Evolutionary conservation across 2,329 filamentous ascomycete species (phyloP).

Genomic region (Simplicillium aogashimaense): DNA sequence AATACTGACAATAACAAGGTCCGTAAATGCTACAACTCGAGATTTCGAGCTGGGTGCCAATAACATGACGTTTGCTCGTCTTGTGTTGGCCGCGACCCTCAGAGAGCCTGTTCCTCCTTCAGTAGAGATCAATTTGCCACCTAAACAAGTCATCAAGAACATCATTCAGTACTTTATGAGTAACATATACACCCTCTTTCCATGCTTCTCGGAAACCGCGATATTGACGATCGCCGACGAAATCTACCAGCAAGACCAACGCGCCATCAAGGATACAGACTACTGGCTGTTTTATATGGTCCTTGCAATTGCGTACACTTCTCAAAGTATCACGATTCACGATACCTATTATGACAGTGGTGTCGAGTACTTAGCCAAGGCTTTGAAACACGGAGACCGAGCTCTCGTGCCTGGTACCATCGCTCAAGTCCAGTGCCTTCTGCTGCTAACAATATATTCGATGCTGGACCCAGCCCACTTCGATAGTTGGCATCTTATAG

Average conservation of each 20-base stretch:
- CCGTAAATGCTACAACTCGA: constrained; percentile 86
- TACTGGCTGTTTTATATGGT: constrained; percentile 86
- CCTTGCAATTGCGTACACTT: constrained; percentile 69
- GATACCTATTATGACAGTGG: constrained; percentile 52
- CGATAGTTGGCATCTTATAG: constrained; percentile 88
- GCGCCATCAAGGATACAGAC: constrained; percentile 58
- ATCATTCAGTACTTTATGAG: constrained; percentile 77
- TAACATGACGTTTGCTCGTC: constrained; percentile 84
- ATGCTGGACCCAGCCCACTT: constrained; percentile 86
- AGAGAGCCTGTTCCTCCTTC: constrained; percentile 61
- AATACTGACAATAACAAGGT: constrained; percentile 37
- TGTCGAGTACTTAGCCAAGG: constrained; percentile 47
- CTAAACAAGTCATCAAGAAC: constrained; percentile 55
- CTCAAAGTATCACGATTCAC: constrained; percentile 60
- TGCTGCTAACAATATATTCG: constrained; percentile 81
- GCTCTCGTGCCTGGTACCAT: constrained; percentile 80
- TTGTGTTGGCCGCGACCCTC: constrained; percentile 74
- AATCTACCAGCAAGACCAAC: constrained; percentile 62
- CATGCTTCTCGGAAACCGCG: constrained; percentile 71
- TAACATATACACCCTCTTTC: constrained; percentile 71
- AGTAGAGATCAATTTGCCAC: constrained; percentile 54
- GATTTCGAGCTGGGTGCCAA: constrained; percentile 85
- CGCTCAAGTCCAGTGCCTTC: constrained; percentile 75
- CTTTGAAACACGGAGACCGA: constrained; percentile 68
- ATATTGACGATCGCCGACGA: constrained; percentile 73